These are phyloP conservation scores for Volvariella volvacea DNA, from an alignment of 1,284 basidiomycete species.

Conservation along the genomic window DNA sequence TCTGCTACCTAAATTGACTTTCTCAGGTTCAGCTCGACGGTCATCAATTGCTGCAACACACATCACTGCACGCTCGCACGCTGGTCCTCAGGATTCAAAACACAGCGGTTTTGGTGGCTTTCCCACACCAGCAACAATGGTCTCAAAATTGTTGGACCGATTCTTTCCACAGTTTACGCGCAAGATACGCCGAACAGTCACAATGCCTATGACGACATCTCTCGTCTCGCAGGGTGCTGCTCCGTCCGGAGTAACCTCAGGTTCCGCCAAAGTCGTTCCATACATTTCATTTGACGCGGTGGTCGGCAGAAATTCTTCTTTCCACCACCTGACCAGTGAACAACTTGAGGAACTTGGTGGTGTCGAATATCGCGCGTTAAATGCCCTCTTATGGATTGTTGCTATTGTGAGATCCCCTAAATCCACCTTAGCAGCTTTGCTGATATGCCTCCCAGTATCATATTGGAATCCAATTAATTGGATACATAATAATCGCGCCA, in stretches of 20 bases:
- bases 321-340: slow-evolving; percentile 72
- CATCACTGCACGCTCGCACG: slow-evolving; percentile 14
- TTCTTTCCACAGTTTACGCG: slow-evolving; percentile 54
- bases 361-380: slow-evolving; percentile 89
- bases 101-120: slow-evolving; percentile 78
- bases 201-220: slow-evolving; percentile 69
- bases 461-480: slow-evolving; percentile 57
- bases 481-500: slow-evolving; percentile 71
- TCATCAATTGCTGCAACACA: slow-evolving; percentile 10
- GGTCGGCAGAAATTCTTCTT: slow-evolving; percentile 86
- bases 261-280: slow-evolving; percentile 52
- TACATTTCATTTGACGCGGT: slow-evolving; percentile 85
- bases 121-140: slow-evolving; percentile 69
- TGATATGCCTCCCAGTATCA: slow-evolving; percentile 52
- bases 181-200: slow-evolving; percentile 56
- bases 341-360: slow-evolving; percentile 91
- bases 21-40: not conserved
- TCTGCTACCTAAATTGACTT: not conserved
- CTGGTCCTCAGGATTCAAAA: slow-evolving; percentile 22
- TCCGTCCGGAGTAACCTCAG: slow-evolving; percentile 22
- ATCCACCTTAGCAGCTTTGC: slow-evolving; percentile 11
- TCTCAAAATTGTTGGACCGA: slow-evolving; percentile 37
- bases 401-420: slow-evolving; percentile 36
- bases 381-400: slow-evolving; percentile 74
- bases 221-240: slow-evolving; percentile 35